Evolutionary conservation across 306 rosid species (phyloP).

Genomic region (Quercus variabilis): DNA sequence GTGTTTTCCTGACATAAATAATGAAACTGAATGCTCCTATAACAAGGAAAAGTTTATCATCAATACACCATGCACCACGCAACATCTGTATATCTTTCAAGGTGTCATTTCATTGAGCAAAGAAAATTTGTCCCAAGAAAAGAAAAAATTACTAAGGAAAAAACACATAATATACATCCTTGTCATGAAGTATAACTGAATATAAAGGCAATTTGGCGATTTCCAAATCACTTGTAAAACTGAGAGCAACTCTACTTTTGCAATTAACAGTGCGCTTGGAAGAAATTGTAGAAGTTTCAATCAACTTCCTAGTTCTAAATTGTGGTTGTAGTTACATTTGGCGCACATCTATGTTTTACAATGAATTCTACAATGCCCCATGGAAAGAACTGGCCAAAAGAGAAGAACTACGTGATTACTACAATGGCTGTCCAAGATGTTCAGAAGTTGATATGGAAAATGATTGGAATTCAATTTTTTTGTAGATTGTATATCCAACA

Average conservation of each 20-base stretch:
- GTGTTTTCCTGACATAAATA: neutral
- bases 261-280: no score
- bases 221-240: no score
- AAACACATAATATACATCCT: neutral
- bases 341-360: neutral
- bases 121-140: neutral
- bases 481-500: no score
- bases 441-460: no score
- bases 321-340: neutral
- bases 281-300: no score
- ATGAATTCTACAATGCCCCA: neutral
- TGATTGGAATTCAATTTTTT: no score
- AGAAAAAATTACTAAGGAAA: neutral
- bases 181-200: neutral
- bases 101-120: neutral
- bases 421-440: no score
- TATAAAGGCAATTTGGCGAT: no score
- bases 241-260: no score
- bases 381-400: no score
- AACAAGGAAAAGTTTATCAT: neutral
- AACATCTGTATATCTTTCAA: neutral
- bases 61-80: neutral
- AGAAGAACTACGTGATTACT: no score
- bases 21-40: neutral
- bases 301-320: neutral